A percentile compares a stretch with the other conserved stretches of the same genome.
These are phyloP conservation scores for Fraxinus paxiana DNA, from an alignment of 305 asterid species.

Conservation along the genomic window DNA sequence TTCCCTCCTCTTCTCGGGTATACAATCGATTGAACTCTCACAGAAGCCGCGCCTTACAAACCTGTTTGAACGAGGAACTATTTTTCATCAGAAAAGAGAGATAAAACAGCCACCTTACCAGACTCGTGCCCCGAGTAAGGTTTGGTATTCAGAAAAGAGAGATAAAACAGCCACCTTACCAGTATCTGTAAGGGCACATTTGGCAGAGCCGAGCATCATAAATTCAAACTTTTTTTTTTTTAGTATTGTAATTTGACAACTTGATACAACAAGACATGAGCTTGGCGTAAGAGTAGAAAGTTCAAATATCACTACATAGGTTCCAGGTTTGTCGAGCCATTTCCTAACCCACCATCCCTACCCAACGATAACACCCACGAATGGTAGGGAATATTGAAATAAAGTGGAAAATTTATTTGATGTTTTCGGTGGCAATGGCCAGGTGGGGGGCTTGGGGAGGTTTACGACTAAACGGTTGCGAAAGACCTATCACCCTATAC, in stretches of 20 bases:
- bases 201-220: neutral
- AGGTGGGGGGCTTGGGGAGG: neutral
- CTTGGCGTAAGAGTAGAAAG: neutral
- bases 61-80: conserved; percentile 37
- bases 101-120: neutral
- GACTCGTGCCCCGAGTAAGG: neutral
- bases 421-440: neutral
- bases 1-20: conserved; percentile 73
- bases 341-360: neutral
- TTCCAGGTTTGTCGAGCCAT: no score
- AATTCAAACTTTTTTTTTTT: neutral
- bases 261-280: neutral
- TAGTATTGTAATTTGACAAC: no score
- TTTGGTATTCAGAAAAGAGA: neutral
- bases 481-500: neutral
- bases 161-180: no score
- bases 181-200: neutral
- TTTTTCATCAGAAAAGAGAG: neutral
- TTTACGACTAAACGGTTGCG: neutral
- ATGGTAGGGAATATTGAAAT: neutral
- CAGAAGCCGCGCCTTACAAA: conserved; percentile 90
- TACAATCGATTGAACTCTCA: conserved; percentile 58
- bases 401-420: neutral
- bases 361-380: no score
- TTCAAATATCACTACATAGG: neutral